Percentiles rank a stretch among this genome's conserved stretches.
phyloP scores from a whole-genome alignment of 2,329 filamentous ascomycete species.

The Colletotrichum incanum region DNA sequence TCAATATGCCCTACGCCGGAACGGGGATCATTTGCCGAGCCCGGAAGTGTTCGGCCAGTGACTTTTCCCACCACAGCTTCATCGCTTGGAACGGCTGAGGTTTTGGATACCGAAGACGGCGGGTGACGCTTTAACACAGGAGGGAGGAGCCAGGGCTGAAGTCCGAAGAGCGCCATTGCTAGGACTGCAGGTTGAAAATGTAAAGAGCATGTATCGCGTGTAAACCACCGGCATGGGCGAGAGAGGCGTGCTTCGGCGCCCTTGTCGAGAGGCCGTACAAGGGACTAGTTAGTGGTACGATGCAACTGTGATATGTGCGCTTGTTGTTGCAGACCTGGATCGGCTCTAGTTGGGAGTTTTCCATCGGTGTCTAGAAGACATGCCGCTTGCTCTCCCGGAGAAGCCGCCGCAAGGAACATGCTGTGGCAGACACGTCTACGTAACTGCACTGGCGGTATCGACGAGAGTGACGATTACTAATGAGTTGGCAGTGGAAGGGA shows the following conservation, averaged over 20 bases:
- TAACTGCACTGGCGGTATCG: background rate
- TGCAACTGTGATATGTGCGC: background rate
- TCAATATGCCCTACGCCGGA: background rate
- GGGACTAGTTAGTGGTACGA: background rate
- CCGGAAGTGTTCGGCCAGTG: conserved; percentile 6
- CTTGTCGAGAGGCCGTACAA: background rate
- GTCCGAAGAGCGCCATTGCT: background rate
- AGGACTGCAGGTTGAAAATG: background rate
- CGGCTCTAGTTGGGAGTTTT: background rate
- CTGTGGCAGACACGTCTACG: background rate
- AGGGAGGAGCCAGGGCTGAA: background rate
- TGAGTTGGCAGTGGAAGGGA: too few relatives aligned
- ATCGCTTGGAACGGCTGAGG: background rate
- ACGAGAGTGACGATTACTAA: background rate
- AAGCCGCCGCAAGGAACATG: background rate
- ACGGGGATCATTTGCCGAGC: background rate
- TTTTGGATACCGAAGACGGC: background rate
- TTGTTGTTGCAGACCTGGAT: background rate
- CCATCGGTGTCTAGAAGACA: background rate
- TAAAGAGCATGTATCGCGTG: background rate
- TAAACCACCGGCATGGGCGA: background rate
- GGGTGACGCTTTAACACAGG: background rate
- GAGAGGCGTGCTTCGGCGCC: background rate
- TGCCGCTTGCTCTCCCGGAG: background rate
- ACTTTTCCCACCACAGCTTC: background rate